Conservation (phyloP, 495 filamentous ascomycete species). For the Neurospora sp. region DNA sequence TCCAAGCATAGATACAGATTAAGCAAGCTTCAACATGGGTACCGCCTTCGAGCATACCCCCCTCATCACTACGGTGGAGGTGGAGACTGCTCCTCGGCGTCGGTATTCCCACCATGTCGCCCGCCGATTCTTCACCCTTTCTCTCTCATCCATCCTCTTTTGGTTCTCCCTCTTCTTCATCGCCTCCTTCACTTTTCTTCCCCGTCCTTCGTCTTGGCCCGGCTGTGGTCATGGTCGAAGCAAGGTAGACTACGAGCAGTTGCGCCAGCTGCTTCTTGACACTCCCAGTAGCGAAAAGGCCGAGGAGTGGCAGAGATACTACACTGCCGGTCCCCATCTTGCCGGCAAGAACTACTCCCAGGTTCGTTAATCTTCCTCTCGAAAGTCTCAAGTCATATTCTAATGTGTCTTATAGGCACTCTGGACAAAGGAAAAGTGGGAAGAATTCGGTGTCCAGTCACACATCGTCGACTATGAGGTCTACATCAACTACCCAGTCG, state of each 20-base stretch:
- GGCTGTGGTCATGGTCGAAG: slow-evolving; percentile 21
- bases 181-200: slow-evolving; percentile 37
- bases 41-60: slow-evolving; percentile 47
- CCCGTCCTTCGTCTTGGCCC: slow-evolving; percentile 31
- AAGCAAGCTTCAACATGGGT: background rate
- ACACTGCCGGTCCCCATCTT: slow-evolving; percentile 79
- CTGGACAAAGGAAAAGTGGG: slow-evolving; percentile 82
- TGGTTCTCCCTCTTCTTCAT: slow-evolving; percentile 52
- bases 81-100: slow-evolving; percentile 36
- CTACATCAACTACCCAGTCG: slow-evolving; percentile 82
- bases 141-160: slow-evolving; percentile 44
- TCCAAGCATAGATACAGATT: background rate
- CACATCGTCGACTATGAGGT: slow-evolving; percentile 74
- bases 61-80: slow-evolving; percentile 46
- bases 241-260: slow-evolving; percentile 48
- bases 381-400: background rate
- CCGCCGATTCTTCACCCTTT: slow-evolving; percentile 62
- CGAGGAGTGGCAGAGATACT: slow-evolving; percentile 81
- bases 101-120: slow-evolving; percentile 59
- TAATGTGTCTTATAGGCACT: slow-evolving; percentile 45
- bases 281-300: slow-evolving; percentile 61
- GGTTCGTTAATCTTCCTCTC: slow-evolving; percentile 7
- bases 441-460: slow-evolving; percentile 67
- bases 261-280: slow-evolving; percentile 57
- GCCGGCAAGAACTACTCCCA: slow-evolving; percentile 75